Evolutionary conservation across 1,139 yeast species (phyloP), one percentile per base, ranked within the genome.

Genomic region (Diutina mesorugosa): DNA sequence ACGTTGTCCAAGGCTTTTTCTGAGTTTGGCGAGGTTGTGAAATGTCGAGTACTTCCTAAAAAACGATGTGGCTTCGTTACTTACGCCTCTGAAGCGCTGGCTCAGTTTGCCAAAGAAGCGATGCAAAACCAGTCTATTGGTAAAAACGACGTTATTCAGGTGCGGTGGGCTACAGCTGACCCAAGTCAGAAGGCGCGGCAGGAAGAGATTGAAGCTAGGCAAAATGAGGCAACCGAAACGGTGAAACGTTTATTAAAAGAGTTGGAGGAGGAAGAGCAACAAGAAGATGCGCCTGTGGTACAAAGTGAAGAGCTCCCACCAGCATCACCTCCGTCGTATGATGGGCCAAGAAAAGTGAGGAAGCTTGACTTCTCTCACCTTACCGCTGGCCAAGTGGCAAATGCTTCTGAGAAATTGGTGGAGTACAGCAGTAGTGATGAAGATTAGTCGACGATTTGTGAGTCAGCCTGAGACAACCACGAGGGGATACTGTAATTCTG

Each of bases 41-140:
- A 84, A 57, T 76, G 85, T 45, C 77, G 87, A 59, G 85, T 86
- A 10, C 70, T 89, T 18, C 74, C 77, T 57, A 74, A 72, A 51
- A 83, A 86, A 63, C 83, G 84, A 50, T 84, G 93, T 67, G 97
- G 90, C 0, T 91, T 93, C 70, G 80, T 93, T 8, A 85, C 89
- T 0, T 93, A 74, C 66, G 75, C 76, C 57, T 68, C 77, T 51
- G 96, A 89, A 63, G 68, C 77, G 38, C 84, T 80, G 65, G 97
- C 97, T 0, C 97, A 91, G 67, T 91, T 91, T 74, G 97, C 96
- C 0, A 88, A 89, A 65, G 98, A 90, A 66, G 96, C 96, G 2
- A 87, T 90, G 96, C 81, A 85, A 52, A 83, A 84, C 57, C 98
- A 93, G 66, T 78, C 88, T 6, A 69, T 91, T 35, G 73, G 72